Evolutionary conservation across 306 rosid species (phyloP), one percentile per base, ranked within the genome.

Genomic region (Sesbania bispinosa): DNA sequence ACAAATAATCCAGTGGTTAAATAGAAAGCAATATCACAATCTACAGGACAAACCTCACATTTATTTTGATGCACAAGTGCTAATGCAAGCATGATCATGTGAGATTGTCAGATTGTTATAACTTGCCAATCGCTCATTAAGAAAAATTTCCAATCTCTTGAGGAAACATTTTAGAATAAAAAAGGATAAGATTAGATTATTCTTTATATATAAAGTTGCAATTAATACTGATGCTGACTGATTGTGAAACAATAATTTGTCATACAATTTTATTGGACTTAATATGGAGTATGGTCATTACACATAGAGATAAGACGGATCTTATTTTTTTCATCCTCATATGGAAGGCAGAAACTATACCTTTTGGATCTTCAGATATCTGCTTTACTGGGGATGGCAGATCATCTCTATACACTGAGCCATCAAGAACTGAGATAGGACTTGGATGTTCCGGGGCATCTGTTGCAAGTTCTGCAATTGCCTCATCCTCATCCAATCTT

Each of bases 361-460:
- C 98, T 82, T 76, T 65, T 51, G 80, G 87, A 71, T 80, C 54
- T 61, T 59, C 77, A 30, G 82, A 26, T 48, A 72, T 81, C 81
- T 82, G 89, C 82, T 69, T 87, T 23, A 78, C 78, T 0, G 90
- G 96, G 57, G 92, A 93, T 27, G 73, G 59, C 15, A 23, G 83
- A 60, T 88, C 88, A 35, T 90, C 93, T 77, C 88, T 79, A 63
- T 88, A 90, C 46, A 79, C 81, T 1, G 85, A 80, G 67, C 51
- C 76, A 78, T 93, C 96, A 18, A 93, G 98, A 50, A 93, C 93
- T 1, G 98, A 90, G 52, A 85, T 80, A 19, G 97, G 96, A 77
- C 98, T 90, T 1, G 93, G 89, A 79, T 90, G 92, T 68, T 90
- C 97, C 0, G 79, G 89, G 9, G 77, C 77, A 69, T 55, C 52